phyloP scores from a whole-genome alignment of 164 flowering plant genomes.

The Platanus orientalis region DNA sequence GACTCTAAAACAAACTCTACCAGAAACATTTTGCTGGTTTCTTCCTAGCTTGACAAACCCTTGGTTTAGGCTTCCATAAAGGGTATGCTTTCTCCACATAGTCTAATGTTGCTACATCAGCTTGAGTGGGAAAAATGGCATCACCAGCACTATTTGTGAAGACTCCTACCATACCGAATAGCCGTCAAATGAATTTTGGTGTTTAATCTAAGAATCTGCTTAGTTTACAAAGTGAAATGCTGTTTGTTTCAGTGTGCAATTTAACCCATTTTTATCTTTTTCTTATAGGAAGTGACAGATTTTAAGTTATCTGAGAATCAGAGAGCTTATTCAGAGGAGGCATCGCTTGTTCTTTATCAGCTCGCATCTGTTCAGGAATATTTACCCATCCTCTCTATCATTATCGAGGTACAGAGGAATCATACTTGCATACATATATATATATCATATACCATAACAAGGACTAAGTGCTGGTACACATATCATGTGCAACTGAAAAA shows the following conservation, averaged over 20 bases:
- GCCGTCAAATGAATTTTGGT: too few species aligned
- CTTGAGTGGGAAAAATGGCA: too few species aligned
- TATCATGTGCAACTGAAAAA: background rate
- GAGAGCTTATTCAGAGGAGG: slow-evolving; percentile 27
- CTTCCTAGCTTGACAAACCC: too few species aligned
- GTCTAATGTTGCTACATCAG: too few species aligned
- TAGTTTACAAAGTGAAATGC: background rate
- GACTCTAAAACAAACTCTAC: too few species aligned
- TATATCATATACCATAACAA: background rate
- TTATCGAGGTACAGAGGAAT: slow-evolving; percentile 58
- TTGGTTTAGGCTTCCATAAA: too few species aligned
- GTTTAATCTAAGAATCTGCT: background rate
- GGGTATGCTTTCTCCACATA: too few species aligned
- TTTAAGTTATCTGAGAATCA: slow-evolving; percentile 16
- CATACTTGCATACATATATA: too few species aligned
- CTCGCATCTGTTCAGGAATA: slow-evolving; percentile 48
- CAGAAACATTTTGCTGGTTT: too few species aligned
- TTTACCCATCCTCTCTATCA: slow-evolving; percentile 49
- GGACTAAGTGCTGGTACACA: background rate
- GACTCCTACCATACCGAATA: too few species aligned
- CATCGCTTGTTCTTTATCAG: slow-evolving; percentile 35
- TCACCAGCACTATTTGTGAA: too few species aligned
- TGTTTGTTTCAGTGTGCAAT: background rate
- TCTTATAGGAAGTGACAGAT: slow-evolving; percentile 33
- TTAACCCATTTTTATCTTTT: background rate